Conservation (phyloP, 768 basidiomycete species). For the Trametes maxima region DNA sequence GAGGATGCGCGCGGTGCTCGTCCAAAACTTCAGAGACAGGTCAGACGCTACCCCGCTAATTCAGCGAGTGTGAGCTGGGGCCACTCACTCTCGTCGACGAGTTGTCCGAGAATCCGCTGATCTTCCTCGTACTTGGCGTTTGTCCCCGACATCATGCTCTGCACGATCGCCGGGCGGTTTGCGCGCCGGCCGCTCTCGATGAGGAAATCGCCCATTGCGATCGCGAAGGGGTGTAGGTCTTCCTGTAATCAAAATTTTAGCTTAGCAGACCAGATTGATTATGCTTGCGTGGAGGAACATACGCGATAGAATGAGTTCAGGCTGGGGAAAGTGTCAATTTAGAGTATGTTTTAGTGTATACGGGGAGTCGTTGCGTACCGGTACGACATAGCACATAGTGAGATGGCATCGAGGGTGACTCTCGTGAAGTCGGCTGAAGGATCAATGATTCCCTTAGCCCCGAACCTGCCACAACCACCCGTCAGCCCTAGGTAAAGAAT, state of each 20-base stretch:
- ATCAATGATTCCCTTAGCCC: conserved; percentile 42
- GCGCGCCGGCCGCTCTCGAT: conserved; percentile 40
- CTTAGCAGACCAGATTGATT: background rate
- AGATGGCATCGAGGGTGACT: conserved; percentile 49
- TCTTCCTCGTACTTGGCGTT: conserved; percentile 45
- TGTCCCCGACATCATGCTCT: conserved; percentile 38
- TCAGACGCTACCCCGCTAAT: background rate
- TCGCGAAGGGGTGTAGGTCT: conserved; percentile 41
- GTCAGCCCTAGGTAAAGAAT: background rate
- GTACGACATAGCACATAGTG: conserved; percentile 47
- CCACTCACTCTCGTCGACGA: conserved; percentile 43
- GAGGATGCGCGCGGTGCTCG: conserved; percentile 40
- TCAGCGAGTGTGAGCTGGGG: too few relatives aligned
- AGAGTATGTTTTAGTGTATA: background rate
- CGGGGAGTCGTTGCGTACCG: conserved; percentile 28
- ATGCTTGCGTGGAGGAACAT: background rate
- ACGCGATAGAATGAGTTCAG: conserved; percentile 51
- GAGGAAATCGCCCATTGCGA: conserved; percentile 47
- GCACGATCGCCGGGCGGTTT: conserved; percentile 38
- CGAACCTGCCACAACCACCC: conserved; percentile 37
- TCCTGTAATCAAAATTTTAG: conserved; percentile 25
- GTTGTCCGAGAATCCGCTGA: conserved; percentile 41
- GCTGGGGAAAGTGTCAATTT: conserved; percentile 40
- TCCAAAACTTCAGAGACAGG: conserved; percentile 36
- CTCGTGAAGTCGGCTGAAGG: conserved; percentile 50